These are phyloP conservation scores for Neurospora sp. DNA, from an alignment of 495 filamentous ascomycete genomes.

Conservation along the genomic window DNA sequence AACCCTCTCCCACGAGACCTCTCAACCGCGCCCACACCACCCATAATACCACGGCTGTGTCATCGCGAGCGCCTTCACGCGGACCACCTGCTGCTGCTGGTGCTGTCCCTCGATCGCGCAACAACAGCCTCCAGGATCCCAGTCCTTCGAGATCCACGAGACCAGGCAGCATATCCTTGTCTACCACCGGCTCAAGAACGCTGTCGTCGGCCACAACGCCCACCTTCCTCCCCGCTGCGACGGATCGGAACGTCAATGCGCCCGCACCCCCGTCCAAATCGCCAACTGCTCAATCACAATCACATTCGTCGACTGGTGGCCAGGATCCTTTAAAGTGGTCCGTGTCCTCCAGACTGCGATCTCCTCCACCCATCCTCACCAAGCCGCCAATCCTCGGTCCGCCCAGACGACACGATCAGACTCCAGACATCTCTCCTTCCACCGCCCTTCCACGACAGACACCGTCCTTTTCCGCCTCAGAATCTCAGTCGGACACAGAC, in stretches of 20 bases:
- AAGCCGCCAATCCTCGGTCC: conserved; percentile 27
- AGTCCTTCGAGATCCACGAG: conserved; percentile 52
- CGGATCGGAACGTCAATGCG: conserved; percentile 49
- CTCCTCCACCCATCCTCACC: conserved; percentile 50
- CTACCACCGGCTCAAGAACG: conserved; percentile 49
- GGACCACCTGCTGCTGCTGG: neutral
- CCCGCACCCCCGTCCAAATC: conserved; percentile 50
- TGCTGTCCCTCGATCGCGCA: conserved; percentile 41
- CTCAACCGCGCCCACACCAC: neutral
- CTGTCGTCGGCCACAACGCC: conserved; percentile 55
- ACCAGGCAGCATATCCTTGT: conserved; percentile 43
- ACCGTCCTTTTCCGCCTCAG: conserved; percentile 6
- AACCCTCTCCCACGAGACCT: conserved; percentile 39
- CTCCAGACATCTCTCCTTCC: conserved; percentile 11
- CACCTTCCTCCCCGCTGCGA: conserved; percentile 41
- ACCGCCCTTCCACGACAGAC: neutral
- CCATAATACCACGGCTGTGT: neutral
- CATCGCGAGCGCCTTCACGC: neutral
- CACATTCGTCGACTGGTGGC: conserved; percentile 47
- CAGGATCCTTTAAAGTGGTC: conserved; percentile 43
- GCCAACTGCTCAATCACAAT: conserved; percentile 12
- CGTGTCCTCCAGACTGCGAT: conserved; percentile 54
- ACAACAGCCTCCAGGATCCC: conserved; percentile 55
- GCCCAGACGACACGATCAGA: conserved; percentile 35
- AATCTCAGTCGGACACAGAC: conserved; percentile 36